These are phyloP conservation scores for Rhodamnia rubescens DNA, from an alignment of 345 rosid genomes.

Conservation along the genomic window DNA sequence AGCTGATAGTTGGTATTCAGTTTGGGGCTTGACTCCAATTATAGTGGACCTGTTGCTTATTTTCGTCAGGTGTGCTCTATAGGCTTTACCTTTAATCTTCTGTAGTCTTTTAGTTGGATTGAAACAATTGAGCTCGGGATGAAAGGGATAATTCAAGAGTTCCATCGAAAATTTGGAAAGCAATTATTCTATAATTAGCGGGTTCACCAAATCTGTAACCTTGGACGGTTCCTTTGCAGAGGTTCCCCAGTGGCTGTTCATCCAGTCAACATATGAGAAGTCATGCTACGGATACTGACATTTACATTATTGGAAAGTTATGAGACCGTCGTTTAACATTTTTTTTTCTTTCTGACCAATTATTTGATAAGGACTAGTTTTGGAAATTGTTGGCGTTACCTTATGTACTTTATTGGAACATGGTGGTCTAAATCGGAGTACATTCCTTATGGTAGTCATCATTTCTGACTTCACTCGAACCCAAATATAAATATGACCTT, in stretches of 20 bases:
- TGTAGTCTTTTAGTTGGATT: background rate
- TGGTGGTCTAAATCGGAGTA: background rate
- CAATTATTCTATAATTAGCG: background rate
- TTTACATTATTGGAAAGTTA: background rate
- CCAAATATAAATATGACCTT: background rate
- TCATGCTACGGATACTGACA: background rate
- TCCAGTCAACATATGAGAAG: background rate
- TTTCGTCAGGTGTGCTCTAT: background rate
- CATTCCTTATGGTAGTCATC: background rate
- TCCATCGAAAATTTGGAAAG: background rate
- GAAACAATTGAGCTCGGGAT: background rate
- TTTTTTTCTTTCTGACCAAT: background rate
- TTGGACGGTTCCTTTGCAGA: background rate
- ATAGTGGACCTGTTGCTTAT: background rate
- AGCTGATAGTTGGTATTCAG: background rate
- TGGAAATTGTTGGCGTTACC: background rate
- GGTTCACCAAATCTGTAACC: background rate
- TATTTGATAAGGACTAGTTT: background rate
- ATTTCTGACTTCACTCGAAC: background rate
- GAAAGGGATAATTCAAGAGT: background rate
- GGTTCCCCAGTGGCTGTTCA: background rate
- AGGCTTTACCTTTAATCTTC: background rate
- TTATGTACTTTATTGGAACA: too few relatives aligned
- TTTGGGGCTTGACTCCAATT: background rate
- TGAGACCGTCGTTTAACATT: background rate